phyloP scores from a whole-genome alignment of 2,329 filamentous ascomycete species.

The Setomelanomma holmii region DNA sequence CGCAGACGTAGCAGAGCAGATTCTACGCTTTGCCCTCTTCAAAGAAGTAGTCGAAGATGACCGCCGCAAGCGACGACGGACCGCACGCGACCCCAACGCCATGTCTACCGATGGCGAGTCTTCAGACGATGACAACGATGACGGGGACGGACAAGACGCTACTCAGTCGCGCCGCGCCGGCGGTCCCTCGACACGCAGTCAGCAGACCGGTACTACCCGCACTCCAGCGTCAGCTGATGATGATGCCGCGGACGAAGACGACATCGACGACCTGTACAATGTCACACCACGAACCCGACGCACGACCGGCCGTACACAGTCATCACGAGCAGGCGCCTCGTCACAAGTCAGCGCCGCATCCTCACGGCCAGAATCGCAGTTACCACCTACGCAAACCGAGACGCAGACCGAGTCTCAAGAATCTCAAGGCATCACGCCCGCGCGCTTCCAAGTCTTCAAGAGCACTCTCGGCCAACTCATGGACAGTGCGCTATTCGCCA shows the following conservation, averaged over 20 bases:
- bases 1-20: conserved; percentile 84
- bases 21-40: conserved; percentile 93
- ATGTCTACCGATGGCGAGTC: conserved; percentile 65
- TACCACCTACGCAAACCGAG: conserved; percentile 61
- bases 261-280: conserved; percentile 63
- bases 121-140: conserved; percentile 65
- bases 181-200: conserved; percentile 44
- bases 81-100: conserved; percentile 65
- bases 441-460: conserved; percentile 77
- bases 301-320: conserved; percentile 43
- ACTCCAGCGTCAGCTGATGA: conserved; percentile 46
- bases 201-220: conserved; percentile 29
- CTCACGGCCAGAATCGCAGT: conserved; percentile 78
- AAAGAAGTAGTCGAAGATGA: conserved; percentile 86
- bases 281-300: conserved; percentile 59
- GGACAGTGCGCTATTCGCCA: conserved; percentile 81
- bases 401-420: conserved; percentile 56
- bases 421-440: conserved; percentile 62
- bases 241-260: conserved; percentile 60
- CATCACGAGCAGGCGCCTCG: conserved; percentile 44
- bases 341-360: conserved; percentile 77
- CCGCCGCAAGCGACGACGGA: conserved; percentile 82
- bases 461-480: conserved; percentile 83
- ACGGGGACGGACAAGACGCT: conserved; percentile 55
- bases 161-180: conserved; percentile 48